Conservation (phyloP, 1,284 basidiomycete species). For the Golubevia pallescens region DNA sequence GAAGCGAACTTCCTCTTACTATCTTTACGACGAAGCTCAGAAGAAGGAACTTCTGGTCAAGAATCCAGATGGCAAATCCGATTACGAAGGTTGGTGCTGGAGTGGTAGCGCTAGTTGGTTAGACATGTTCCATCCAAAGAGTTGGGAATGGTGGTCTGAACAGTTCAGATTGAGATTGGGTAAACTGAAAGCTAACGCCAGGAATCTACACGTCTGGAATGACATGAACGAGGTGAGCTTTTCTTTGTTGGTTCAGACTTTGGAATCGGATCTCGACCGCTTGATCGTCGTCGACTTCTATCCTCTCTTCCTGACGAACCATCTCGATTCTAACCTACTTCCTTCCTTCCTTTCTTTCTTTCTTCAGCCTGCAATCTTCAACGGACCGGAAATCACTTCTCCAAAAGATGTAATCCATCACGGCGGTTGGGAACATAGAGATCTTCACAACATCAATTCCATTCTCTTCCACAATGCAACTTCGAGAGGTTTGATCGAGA, state of each 20-base stretch:
- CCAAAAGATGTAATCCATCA: slow-evolving; percentile 90
- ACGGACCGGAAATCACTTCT: slow-evolving; percentile 97
- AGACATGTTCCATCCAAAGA: slow-evolving; percentile 90
- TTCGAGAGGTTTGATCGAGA: slow-evolving; percentile 77
- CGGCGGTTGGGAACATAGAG: slow-evolving; percentile 95
- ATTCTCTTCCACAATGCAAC: slow-evolving; percentile 75
- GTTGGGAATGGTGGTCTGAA: slow-evolving; percentile 84
- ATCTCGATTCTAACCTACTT: too few relatives aligned
- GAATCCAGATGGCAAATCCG: slow-evolving; percentile 74
- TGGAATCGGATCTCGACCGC: too few relatives aligned
- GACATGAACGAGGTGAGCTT: slow-evolving; percentile 99
- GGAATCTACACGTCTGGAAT: slow-evolving; percentile 89
- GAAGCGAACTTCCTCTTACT: slow-evolving; percentile 81
- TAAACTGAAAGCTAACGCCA: slow-evolving; percentile 52
- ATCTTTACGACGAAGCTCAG: slow-evolving; percentile 83
- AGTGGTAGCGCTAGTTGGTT: slow-evolving; percentile 92
- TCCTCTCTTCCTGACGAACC: too few relatives aligned
- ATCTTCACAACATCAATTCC: slow-evolving; percentile 86
- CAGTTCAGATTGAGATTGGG: slow-evolving; percentile 33
- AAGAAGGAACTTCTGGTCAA: slow-evolving; percentile 84
- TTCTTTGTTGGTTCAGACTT: too few relatives aligned
- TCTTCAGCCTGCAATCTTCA: slow-evolving; percentile 87
- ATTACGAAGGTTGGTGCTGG: slow-evolving; percentile 99
- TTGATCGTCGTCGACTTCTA: too few relatives aligned
- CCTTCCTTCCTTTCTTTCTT: background rate